These are phyloP conservation scores for Naganishia randhawae DNA, from an alignment of 768 basidiomycete genomes.

Conservation along the genomic window DNA sequence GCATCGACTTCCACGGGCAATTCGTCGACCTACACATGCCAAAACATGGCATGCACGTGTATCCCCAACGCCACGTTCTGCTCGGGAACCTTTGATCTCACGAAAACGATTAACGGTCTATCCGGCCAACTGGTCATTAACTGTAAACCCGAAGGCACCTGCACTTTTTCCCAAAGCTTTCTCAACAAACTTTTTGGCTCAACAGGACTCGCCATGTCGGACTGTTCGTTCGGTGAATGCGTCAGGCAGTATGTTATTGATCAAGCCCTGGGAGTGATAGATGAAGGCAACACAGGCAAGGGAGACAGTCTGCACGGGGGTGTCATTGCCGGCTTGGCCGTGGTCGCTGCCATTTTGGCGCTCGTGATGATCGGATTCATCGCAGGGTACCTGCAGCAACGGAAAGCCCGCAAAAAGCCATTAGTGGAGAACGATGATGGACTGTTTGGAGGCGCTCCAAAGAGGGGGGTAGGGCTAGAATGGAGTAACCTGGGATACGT, in stretches of 20 bases:
- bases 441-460: constrained; percentile 40
- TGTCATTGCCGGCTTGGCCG: constrained; percentile 84
- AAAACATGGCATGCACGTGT: constrained; percentile 71
- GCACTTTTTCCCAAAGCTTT: constrained; percentile 70
- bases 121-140: constrained; percentile 64
- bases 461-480: constrained; percentile 61
- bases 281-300: constrained; percentile 32
- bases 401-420: constrained; percentile 4
- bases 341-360: constrained; percentile 66
- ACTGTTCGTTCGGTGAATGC: constrained; percentile 84
- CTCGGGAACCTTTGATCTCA: constrained; percentile 58
- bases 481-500: constrained; percentile 70
- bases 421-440: constrained; percentile 49
- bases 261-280: constrained; percentile 50
- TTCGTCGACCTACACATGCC: constrained; percentile 65
- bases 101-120: constrained; percentile 63
- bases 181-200: constrained; percentile 70
- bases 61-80: constrained; percentile 69
- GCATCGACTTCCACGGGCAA: constrained; percentile 40
- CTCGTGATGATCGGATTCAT: constrained; percentile 61
- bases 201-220: constrained; percentile 65
- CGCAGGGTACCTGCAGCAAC: constrained; percentile 55
- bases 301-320: constrained; percentile 65
- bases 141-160: constrained; percentile 61
- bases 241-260: constrained; percentile 76